These are phyloP conservation scores for Colletotrichum sp. DNA, from an alignment of 2,329 filamentous ascomycete species.

Conservation along the genomic window DNA sequence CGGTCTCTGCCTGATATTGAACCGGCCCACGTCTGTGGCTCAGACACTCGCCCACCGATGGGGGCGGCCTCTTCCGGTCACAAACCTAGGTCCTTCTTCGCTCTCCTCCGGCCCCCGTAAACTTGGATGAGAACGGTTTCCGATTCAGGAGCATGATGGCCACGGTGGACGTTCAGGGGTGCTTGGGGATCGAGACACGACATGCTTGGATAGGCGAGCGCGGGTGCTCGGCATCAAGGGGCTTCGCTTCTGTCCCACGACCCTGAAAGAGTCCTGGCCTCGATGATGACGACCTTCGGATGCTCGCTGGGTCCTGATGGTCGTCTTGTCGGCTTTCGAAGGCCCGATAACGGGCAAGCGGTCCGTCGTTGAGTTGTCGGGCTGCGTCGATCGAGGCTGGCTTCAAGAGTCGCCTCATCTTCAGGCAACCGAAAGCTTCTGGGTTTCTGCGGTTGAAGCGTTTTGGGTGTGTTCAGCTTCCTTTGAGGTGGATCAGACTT, in stretches of 20 bases:
- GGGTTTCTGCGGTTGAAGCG: background rate
- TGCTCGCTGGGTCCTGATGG: background rate
- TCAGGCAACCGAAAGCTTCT: background rate
- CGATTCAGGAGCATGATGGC: background rate
- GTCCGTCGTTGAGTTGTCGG: background rate
- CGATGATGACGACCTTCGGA: background rate
- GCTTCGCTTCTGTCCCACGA: background rate
- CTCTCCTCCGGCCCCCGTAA: background rate
- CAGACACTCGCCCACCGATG: background rate
- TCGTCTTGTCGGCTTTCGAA: background rate
- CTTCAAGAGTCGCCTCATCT: background rate
- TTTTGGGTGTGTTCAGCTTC: background rate
- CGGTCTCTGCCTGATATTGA: background rate
- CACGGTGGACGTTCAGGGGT: background rate
- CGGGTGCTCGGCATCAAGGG: background rate
- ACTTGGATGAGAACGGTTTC: background rate
- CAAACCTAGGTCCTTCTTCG: background rate
- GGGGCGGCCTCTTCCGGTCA: background rate
- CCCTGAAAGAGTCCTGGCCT: background rate
- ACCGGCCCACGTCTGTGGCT: constrained; percentile 4
- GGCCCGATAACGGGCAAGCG: background rate
- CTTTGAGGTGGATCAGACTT: background rate
- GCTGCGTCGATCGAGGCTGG: background rate
- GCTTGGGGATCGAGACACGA: constrained; percentile 2
- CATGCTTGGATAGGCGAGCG: constrained; percentile 7